Evolutionary conservation across 257 asterid genomes (phyloP).

Genomic region (Lavandula angustifolia): DNA sequence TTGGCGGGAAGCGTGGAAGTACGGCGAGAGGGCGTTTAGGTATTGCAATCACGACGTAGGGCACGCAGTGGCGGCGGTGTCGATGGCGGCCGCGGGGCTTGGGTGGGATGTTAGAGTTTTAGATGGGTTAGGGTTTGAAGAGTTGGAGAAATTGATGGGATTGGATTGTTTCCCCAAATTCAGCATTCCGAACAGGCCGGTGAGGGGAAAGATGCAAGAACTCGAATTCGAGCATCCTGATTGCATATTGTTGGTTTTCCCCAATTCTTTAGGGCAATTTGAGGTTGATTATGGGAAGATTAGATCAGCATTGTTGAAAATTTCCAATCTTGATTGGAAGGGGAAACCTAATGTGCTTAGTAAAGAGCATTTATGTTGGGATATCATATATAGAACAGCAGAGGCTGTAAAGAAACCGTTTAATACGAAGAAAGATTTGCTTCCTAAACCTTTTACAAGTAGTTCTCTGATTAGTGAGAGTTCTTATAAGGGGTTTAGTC

Average conservation of each 20-base stretch:
- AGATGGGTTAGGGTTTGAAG: conserved; percentile 72
- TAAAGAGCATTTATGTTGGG: conserved; percentile 89
- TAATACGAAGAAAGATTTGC: conserved; percentile 32
- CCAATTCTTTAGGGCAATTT: conserved; percentile 45
- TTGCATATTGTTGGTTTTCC: conserved; percentile 75
- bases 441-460: conserved; percentile 46
- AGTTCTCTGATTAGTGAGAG: conserved; percentile 46
- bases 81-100: conserved; percentile 85
- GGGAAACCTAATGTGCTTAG: conserved; percentile 84
- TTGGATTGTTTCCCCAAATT: conserved; percentile 47
- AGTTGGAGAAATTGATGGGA: conserved; percentile 74
- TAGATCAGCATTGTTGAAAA: conserved; percentile 38
- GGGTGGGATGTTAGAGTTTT: conserved; percentile 89
- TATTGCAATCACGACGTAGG: conserved; percentile 98
- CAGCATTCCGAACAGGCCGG: conserved; percentile 58
- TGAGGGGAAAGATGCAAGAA: conserved; percentile 74
- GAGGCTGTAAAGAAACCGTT: conserved; percentile 68
- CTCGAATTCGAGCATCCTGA: conserved; percentile 95
- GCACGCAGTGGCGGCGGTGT: conserved; percentile 84
- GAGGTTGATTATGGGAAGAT: conserved; percentile 65
- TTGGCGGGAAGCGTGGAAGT: conserved; percentile 99
- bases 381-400: conserved; percentile 73
- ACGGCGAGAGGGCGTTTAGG: conserved; percentile 97
- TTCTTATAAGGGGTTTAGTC: conserved; percentile 56
- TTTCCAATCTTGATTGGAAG: conserved; percentile 64